Evolutionary conservation across 164 flowering plant species (phyloP).

Genomic region (Annona cherimola): DNA sequence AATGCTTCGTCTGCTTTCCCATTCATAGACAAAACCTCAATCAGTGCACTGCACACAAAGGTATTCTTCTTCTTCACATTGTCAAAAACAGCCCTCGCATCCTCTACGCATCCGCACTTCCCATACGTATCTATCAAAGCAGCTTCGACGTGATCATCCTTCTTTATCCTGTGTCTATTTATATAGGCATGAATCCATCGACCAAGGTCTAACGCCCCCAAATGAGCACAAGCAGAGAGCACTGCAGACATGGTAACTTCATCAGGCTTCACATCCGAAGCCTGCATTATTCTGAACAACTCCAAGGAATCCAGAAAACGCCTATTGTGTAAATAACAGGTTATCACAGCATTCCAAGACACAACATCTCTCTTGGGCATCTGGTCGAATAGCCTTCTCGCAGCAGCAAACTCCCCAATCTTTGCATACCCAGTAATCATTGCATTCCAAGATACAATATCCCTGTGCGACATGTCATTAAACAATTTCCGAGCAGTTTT

Average conservation of each 20-base stretch:
- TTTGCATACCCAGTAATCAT: slow-evolving; percentile 24
- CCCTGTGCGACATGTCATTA: slow-evolving; percentile 23
- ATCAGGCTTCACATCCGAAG: slow-evolving; percentile 24
- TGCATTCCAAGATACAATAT: slow-evolving; percentile 28
- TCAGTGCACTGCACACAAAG: slow-evolving; percentile 25
- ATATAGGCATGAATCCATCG: slow-evolving; percentile 27
- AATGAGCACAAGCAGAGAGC: slow-evolving; percentile 30
- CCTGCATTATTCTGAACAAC: slow-evolving; percentile 26
- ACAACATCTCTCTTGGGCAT: slow-evolving; percentile 29
- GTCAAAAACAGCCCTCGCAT: slow-evolving; percentile 19
- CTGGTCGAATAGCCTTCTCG: slow-evolving; percentile 15
- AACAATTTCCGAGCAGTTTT: slow-evolving; percentile 18
- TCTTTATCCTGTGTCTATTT: slow-evolving; percentile 12
- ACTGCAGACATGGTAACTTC: slow-evolving; percentile 25
- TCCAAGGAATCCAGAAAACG: slow-evolving; percentile 24
- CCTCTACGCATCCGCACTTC: slow-evolving; percentile 21
- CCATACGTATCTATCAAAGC: slow-evolving; percentile 26
- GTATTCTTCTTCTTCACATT: slow-evolving; percentile 13
- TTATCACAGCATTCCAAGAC: slow-evolving; percentile 30
- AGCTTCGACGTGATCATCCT: slow-evolving; percentile 19
- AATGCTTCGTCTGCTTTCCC: slow-evolving; percentile 28
- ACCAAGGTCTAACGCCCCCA: slow-evolving; percentile 29
- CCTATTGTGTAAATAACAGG: slow-evolving; percentile 18
- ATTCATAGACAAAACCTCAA: slow-evolving; percentile 22
- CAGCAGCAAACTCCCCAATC: slow-evolving; percentile 17